Evolutionary conservation across 2,329 filamentous ascomycete genomes (phyloP), one percentile per base, ranked within the genome.

Genomic region (Spiromastix sp.): DNA sequence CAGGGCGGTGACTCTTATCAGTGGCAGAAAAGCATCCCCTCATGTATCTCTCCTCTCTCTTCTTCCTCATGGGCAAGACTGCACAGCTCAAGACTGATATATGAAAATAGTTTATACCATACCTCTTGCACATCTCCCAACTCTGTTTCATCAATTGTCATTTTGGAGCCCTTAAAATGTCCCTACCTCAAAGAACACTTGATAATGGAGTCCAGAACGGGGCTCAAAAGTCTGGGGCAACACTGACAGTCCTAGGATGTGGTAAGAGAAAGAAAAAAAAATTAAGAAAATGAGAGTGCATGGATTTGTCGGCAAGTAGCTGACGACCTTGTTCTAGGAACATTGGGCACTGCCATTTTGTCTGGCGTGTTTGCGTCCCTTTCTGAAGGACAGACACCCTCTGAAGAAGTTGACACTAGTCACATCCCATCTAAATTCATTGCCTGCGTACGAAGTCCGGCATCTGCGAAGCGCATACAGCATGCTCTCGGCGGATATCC

Each of bases 321-420:
- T n/a, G n/a, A n/a, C n/a, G n/a, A n/a, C n/a, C n/a, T n/a, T n/a
- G n/a, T n/a, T n/a, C n/a, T 48, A 86, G 81, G 84, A 45, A 87
- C 79, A 35, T 83, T 93, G 76, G 85, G 85, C 40, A 83, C 84
- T 41, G 84, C 84, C 39, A 87, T 93, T 47, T 73, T 93, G 38
- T 78, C 74, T 36, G 85, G 85, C 44, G 80, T 94, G 52, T 72
- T 93, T 47, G 68, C 74, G 41, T 83, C 81, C 8, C 70, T 91
- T 29, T 64, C 66, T 25, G 69, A 67, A 45, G 62, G 70, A 55
- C 66, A 66, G 61, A 56, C 60, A 32, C 46, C 55, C 40, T 50
- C 40, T 12, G 50, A 50, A 37, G 54, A 52, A 49, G 55, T 54
- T 7, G 36, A 71, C 6, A 74, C 77, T 10, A 47, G 64, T 6